Base-by-base conservation (phyloP, 148 eudicot species). In the Amaranthus hypochondriacus region DNA sequence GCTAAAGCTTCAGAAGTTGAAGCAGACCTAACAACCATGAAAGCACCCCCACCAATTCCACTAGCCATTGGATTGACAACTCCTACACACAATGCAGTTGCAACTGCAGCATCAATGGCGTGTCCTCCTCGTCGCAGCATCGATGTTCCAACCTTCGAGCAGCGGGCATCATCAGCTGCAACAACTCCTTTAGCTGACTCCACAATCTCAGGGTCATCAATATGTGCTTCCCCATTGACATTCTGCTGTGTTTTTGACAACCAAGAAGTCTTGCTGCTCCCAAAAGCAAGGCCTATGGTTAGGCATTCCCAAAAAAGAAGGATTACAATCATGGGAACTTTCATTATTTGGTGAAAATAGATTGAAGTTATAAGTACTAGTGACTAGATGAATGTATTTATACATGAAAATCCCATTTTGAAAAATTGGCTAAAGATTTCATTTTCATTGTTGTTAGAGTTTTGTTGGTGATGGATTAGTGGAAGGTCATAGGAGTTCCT, bases 51-150 rank as follows among this genome's bases (percentile, higher is more conserved):
- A 7, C 99, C 99, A 15, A 92, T 84, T 11, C 97, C 99, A 65
- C 99, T 92, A 2, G 96, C 84, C 90, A 86, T 85, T 4, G 96
- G 87, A 72, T 83, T 90, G 3, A 95, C 92, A 6, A 92, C 92
- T 4, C 97, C 97, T 1, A 90, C 82, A 83, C 99, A 95, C 76
- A 90, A 44, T 10, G 97, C 82, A 1, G 96, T 88, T 6, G 97
- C 97, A 65, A 92, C 97, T n/a, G 97, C 92, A 55, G 99, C 97
- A 83, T 95, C 99, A 6, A 95, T 90, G 1, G 97, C 99, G 52
- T 95, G 97, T 7, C 99, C 99, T 0, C 96, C 97, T 11, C 44
- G 72, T 64, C 87, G 70, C 48, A 95, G 96, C 56, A 89, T 77
- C 6, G 86, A 85, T 7, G 79, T 88, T 48, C 99, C 97, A 5